Base-by-base conservation (phyloP, 768 basidiomycete genomes). In the Pleurotus tuber-regium region DNA sequence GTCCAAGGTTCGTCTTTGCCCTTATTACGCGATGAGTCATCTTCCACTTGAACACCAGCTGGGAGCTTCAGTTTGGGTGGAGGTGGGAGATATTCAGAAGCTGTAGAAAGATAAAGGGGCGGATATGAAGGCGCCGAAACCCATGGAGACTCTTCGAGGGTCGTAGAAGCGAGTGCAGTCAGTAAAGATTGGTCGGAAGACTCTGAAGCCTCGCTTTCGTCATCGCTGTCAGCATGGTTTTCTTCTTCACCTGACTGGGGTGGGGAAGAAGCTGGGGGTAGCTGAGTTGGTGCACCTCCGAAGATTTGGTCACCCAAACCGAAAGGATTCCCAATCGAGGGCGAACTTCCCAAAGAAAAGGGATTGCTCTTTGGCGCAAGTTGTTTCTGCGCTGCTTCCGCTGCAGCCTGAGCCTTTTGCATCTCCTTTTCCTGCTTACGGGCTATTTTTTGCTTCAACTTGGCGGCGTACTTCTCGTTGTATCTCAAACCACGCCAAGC, bases 401-500 rank as follows among this genome's bases (percentile, higher is more conserved):
- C 63, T 30, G 61, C 54, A 11, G 60, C 58, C 21, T 62, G 60
- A 31, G 66, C 61, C 57, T 75, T 74, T 2, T 72, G 65, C 44
- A 66, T 70, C 42, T 71, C 69, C 43, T 69, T 67, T 51, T 68
- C 69, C 40, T 63, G 63, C 53, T 72, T 74, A 36, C 54, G 67
- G 10, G 70, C 71, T 4, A 73, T 67, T 61, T 84, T 84, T 55
- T 73, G 73, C 60, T 83, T 77, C 1, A 93, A 74, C 61, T 89
- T 87, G 25, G 72, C 74, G 9, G 92, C 93, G 62, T 91, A 94
- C 48, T 73, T 74, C 49, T 79, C 75, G 62, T 94, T 92, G 58
- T 75, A 81, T 24, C 84, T 77, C 42, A 92, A 62, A 6, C 84
- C 86, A 52, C 92, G 77, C 84, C 87, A 94, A 25, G 88, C 92